Percentiles rank a stretch among this genome's conserved stretches.
phyloP scores from a whole-genome alignment of 2,329 filamentous ascomycete genomes.

The Pseudogymnoascus sp. region DNA sequence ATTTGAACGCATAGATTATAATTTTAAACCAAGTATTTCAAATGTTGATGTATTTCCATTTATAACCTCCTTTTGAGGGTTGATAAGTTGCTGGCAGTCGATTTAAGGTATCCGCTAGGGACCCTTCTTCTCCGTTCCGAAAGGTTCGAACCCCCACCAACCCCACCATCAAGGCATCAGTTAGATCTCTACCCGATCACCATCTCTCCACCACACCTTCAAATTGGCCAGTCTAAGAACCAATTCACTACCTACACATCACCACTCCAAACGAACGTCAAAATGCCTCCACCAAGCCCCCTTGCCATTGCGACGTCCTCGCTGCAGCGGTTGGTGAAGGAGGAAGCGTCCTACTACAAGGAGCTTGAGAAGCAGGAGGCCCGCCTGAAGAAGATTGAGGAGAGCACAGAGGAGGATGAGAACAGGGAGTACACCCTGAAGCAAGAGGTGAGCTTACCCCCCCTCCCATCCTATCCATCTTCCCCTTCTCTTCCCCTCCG shows the following conservation, averaged over 20 bases:
- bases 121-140: slow-evolving; percentile 3
- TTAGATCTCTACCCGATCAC: neutral
- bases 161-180: neutral
- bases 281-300: slow-evolving; percentile 68
- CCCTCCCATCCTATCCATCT: slow-evolving; percentile 1
- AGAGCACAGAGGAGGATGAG: slow-evolving; percentile 49
- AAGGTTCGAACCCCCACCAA: neutral
- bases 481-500: neutral
- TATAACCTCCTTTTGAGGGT: neutral
- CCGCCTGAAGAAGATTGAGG: slow-evolving; percentile 52
- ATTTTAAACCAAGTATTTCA: neutral
- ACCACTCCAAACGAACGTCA: neutral
- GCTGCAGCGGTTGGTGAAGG: slow-evolving; percentile 78
- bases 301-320: slow-evolving; percentile 73
- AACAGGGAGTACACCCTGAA: slow-evolving; percentile 73
- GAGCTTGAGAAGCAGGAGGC: slow-evolving; percentile 70
- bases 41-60: neutral
- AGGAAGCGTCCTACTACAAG: slow-evolving; percentile 82
- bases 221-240: neutral
- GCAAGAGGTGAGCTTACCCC: slow-evolving; percentile 61
- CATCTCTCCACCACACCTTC: neutral
- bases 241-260: neutral
- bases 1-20: neutral
- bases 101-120: neutral
- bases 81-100: neutral